A percentile compares a stretch with the other conserved stretches of the same genome.
Conservation (phyloP, 2,329 filamentous ascomycete species). For the Fusarium nisikadoi region DNA sequence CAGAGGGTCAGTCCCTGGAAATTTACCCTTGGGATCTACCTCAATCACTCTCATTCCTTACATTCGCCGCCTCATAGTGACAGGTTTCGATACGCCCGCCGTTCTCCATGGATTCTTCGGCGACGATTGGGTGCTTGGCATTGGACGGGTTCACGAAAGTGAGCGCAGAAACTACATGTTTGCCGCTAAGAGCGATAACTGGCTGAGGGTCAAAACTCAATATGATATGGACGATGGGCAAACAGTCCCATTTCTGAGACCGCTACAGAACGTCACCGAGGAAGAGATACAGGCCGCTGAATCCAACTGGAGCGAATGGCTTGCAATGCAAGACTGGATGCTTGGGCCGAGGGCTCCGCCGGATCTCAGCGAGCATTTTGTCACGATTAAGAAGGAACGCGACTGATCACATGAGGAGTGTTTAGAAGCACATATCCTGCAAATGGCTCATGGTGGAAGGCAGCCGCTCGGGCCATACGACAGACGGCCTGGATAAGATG, state of each 20-base stretch:
- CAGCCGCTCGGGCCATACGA: not conserved
- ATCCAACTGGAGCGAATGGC: constrained; percentile 90
- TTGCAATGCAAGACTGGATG: constrained; percentile 99
- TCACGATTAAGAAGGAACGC: constrained; percentile 48
- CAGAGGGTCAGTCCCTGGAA: constrained; percentile 43
- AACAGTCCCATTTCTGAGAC: constrained; percentile 86
- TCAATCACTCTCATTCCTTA: constrained; percentile 83
- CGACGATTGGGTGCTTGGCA: constrained; percentile 85
- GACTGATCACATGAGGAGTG: constrained; percentile 3
- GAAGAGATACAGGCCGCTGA: constrained; percentile 87
- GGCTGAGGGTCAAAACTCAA: constrained; percentile 87
- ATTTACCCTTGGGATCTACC: constrained; percentile 32
- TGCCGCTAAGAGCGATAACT: constrained; percentile 90
- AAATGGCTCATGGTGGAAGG: not conserved
- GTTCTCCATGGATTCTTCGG: constrained; percentile 97
- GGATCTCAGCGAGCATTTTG: constrained; percentile 43
- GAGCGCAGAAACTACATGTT: constrained; percentile 96
- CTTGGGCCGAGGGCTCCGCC: constrained; percentile 79
- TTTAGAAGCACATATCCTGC: not conserved
- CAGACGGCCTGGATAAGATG: not conserved
- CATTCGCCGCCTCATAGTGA: constrained; percentile 88
- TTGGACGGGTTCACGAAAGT: constrained; percentile 85
- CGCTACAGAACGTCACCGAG: constrained; percentile 79
- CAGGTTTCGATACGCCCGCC: constrained; percentile 86
- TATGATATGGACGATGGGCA: constrained; percentile 91